phyloP scores from a whole-genome alignment of 169 alveolate species.

The Cytauxzoon felis region DNA sequence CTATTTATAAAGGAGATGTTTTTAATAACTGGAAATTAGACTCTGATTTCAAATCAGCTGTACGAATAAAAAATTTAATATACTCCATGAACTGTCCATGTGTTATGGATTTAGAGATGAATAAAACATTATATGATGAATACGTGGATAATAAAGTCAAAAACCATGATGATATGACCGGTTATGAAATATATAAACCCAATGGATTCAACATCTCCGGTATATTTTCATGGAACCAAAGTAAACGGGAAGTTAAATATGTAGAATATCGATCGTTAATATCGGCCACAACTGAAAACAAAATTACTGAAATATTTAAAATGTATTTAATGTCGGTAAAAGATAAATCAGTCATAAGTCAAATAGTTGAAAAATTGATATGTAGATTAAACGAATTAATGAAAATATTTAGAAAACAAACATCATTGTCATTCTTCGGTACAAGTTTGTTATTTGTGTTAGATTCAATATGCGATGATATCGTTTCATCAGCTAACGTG shows the following conservation, averaged over 20 bases:
- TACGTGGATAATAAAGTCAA: constrained; percentile 48
- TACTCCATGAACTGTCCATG: constrained; percentile 67
- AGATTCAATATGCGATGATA: constrained; percentile 45
- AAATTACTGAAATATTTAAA: constrained; percentile 38
- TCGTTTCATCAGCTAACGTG: constrained; percentile 26
- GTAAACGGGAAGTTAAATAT: constrained; percentile 33
- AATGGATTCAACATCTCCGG: constrained; percentile 73
- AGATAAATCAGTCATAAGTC: constrained; percentile 21
- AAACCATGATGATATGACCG: constrained; percentile 62
- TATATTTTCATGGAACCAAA: constrained; percentile 61
- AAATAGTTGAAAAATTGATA: constrained; percentile 44
- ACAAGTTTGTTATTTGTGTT: constrained; percentile 65
- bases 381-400: constrained; percentile 38
- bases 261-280: constrained; percentile 58
- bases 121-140: constrained; percentile 64
- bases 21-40: constrained; percentile 36
- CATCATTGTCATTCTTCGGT: constrained; percentile 66
- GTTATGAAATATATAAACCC: constrained; percentile 48
- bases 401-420: constrained; percentile 57
- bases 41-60: constrained; percentile 37
- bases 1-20: constrained; percentile 10
- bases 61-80: constrained; percentile 57
- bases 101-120: constrained; percentile 73
- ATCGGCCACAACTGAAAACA: constrained; percentile 41
- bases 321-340: constrained; percentile 52